Evolutionary conservation across 345 rosid genomes (phyloP).

Genomic region (Murraya paniculata): DNA sequence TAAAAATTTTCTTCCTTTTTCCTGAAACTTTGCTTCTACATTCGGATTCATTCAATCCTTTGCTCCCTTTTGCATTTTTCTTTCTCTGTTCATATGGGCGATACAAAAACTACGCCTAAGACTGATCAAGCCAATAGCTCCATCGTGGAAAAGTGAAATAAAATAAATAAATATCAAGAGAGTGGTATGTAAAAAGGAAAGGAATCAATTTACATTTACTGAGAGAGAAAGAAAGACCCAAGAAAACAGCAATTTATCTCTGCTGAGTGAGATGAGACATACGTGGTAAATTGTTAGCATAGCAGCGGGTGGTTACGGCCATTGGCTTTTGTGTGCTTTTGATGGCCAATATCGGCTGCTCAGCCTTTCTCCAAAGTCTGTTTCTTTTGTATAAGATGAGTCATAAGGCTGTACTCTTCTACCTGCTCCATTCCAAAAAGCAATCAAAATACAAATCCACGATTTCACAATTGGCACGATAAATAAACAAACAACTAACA

Average conservation of each 20-base stretch:
- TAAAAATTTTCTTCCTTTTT: slow-evolving; percentile 6
- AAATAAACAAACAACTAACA: neutral
- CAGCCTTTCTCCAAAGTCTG: slow-evolving; percentile 37
- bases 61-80: slow-evolving; percentile 20
- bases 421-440: slow-evolving; percentile 33
- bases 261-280: slow-evolving; percentile 1
- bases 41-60: slow-evolving; percentile 20
- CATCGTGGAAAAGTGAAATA: neutral
- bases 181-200: slow-evolving; percentile 4
- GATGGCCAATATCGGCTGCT: slow-evolving; percentile 28
- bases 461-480: neutral
- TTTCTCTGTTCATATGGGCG: slow-evolving; percentile 20
- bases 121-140: slow-evolving; percentile 20
- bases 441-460: slow-evolving; percentile 10
- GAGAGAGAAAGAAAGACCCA: slow-evolving; percentile 8
- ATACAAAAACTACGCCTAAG: slow-evolving; percentile 22
- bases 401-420: slow-evolving; percentile 51
- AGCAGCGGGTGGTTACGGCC: slow-evolving; percentile 29
- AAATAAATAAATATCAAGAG: slow-evolving; percentile 19
- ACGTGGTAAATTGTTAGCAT: slow-evolving; percentile 29
- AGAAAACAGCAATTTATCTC: slow-evolving; percentile 17
- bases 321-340: slow-evolving; percentile 17
- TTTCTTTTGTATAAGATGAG: slow-evolving; percentile 65
- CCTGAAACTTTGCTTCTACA: slow-evolving; percentile 12
- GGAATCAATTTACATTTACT: slow-evolving; percentile 38